Base-by-base conservation (phyloP, 768 basidiomycete species). In the Termitomyces sp. region DNA sequence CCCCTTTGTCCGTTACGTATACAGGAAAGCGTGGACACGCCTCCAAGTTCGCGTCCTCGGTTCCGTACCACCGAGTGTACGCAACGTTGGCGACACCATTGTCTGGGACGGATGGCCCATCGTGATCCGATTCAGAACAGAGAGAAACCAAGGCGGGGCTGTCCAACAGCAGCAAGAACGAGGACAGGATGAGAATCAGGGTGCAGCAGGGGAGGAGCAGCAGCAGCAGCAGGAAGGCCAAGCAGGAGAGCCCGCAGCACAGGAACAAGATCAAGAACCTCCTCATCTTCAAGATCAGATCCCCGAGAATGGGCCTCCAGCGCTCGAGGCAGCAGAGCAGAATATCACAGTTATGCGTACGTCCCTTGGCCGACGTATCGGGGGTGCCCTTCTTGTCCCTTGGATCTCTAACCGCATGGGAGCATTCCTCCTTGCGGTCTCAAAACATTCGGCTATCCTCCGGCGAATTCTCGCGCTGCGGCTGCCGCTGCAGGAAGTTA, bases 401-500 rank as follows among this genome's bases (percentile, higher is more conserved):
- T 80, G 81, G 8, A 84, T 92, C 64, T 81, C 91, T 22, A 84
- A 75, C 51, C 65, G 77, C 50, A 89, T 90, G 88, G 91, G 91
- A 0, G 67, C 74, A 11, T 63, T 89, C 15, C 78, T 92, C 3
- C 73, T 84, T 42, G 78, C 77, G 24, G 68, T 90, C 4, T 85
- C 90, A 24, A 77, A 71, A 57, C 75, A 75, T 59, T 81, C 82
- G 3, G 38, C 58, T 4, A 61, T 79, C 7, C 69, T 84, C 44
- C 72, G 72, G n/a, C 72, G 65, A 52, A 78, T 83, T 48, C 69
- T 84, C 20, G 82, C 67, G 1, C 65, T 75, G 12, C 65, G 69
- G 2, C 71, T 70, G 28, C 73, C 70, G 16, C 59, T 72, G 57
- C 45, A 51, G 48, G 15, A 65, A 49, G 52, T 54, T 58, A n/a